These are phyloP conservation scores for Suillus spraguei DNA, from an alignment of 768 basidiomycete species.

Conservation along the genomic window DNA sequence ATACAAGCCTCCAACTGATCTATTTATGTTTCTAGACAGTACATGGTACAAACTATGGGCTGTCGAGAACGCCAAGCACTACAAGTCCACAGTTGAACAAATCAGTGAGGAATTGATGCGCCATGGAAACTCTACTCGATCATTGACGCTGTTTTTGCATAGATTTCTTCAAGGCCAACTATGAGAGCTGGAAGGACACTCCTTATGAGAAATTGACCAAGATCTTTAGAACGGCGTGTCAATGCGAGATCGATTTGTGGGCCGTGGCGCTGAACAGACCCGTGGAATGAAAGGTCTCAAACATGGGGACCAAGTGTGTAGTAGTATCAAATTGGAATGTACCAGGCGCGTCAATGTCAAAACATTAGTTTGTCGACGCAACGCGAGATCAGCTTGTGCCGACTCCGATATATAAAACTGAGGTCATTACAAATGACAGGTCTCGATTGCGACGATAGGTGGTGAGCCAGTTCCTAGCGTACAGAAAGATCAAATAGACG, in stretches of 20 bases:
- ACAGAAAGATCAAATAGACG: background rate
- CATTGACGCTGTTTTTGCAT: background rate
- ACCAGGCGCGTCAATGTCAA: background rate
- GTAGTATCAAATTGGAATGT: background rate
- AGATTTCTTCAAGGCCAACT: slow-evolving; percentile 8
- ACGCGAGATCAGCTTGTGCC: background rate
- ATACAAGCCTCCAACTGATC: background rate
- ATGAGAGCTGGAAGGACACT: background rate
- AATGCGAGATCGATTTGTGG: slow-evolving; percentile 10
- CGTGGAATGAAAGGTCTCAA: background rate
- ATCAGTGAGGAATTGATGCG: background rate
- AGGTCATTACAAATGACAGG: background rate
- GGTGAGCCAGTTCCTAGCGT: background rate
- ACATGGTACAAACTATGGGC: slow-evolving; percentile 3
- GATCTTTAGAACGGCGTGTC: slow-evolving; percentile 1
- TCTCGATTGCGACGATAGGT: background rate
- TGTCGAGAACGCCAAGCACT: slow-evolving; percentile 6
- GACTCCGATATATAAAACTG: background rate
- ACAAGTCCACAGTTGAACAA: background rate
- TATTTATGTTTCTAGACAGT: background rate
- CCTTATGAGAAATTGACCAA: slow-evolving; percentile 1
- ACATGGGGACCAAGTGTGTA: background rate
- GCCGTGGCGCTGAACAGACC: background rate
- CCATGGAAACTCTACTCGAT: background rate
- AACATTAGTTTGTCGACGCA: background rate